Conservation (phyloP, 2,329 filamentous ascomycete species). For the Cryphonectria naterciae region DNA sequence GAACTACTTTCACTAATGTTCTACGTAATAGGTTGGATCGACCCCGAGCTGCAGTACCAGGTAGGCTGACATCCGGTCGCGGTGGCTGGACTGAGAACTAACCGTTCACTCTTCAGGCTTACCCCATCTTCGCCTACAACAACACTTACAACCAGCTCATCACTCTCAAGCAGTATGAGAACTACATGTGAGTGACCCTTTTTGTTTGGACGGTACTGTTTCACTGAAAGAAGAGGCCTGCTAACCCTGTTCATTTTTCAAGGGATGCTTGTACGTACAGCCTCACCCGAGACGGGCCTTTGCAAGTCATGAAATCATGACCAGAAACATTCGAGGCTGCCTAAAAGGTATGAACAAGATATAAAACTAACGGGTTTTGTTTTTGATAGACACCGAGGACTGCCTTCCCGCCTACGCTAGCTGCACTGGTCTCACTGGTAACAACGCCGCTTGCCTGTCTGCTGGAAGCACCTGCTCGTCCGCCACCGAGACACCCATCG, state of each 20-base stretch:
- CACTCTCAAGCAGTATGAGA: conserved; percentile 26
- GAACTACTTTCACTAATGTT: no score
- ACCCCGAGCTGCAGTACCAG: conserved; percentile 48
- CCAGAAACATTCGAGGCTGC: background rate
- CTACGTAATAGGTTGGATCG: conserved; percentile 60
- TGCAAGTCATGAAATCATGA: background rate
- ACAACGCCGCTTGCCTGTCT: conserved; percentile 38
- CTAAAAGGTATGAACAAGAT: background rate
- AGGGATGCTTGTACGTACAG: conserved; percentile 15
- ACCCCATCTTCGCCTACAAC: conserved; percentile 50
- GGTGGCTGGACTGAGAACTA: background rate
- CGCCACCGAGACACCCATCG: conserved; percentile 34
- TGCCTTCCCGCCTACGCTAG: conserved; percentile 32
- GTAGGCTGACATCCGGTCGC: background rate
- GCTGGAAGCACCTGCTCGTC: conserved; percentile 36
- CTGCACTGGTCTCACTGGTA: conserved; percentile 33
- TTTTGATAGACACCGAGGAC: conserved; percentile 29
- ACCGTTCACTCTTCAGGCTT: conserved; percentile 31
- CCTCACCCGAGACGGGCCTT: background rate
- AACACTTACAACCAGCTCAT: conserved; percentile 44
- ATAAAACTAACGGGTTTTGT: background rate
- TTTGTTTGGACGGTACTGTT: background rate
- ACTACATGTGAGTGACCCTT: conserved; percentile 12
- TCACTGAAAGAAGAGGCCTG: conserved; percentile 7
- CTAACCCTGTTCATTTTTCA: background rate